Base-by-base conservation (phyloP, 2,329 filamentous ascomycete genomes). In the Exophiala sideris region DNA sequence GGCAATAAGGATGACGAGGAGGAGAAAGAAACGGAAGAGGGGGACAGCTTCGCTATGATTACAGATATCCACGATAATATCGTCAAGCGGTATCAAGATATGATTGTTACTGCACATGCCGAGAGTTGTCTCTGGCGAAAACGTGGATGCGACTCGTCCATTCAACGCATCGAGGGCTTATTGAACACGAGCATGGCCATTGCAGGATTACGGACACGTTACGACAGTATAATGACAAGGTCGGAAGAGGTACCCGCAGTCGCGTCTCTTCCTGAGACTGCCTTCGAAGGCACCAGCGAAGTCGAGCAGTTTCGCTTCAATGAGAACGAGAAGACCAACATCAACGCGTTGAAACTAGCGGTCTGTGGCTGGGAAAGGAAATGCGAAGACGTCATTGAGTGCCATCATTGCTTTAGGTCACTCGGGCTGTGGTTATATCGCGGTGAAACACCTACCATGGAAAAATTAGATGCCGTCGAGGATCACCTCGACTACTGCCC, bases 361-460 rank as follows among this genome's bases (percentile, higher is more conserved):
- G 70, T 91, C 16, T 81, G 87, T 54, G 89, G 89, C 33, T 92
- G 89, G 88, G 83, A 89, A 18, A 83, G 86, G 38, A 72, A 72
- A 49, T 68, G 65, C 33, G 63, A 67, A 24, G 68, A 89, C 56
- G 82, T 92, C 12, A 85, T 88, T 5, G 85, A 84, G 3, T 99
- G 94, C 70, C 81, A 86, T 54, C 88, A 89, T 16, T 99, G 94
- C 68, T 88, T 95, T 66, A 85, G 94, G 55, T 84, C 91, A 1
- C 77, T 97, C 0, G 94, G 94, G 0, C 78, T 99, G 2, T 99
- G 94, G 94, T 87, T 99, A 76, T 97, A 95, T 69, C 54, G 61
- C 16, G 60, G 60, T 35, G 50, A 60, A 8, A 87, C 85, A 65
- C 86, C 85, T 69, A 91, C 86, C 70, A 81, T 83, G 64, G 80